Percentiles rank a stretch among this genome's conserved stretches.
Conservation (phyloP, 169 alveolate genomes). For the Plasmodium malariae region DNA sequence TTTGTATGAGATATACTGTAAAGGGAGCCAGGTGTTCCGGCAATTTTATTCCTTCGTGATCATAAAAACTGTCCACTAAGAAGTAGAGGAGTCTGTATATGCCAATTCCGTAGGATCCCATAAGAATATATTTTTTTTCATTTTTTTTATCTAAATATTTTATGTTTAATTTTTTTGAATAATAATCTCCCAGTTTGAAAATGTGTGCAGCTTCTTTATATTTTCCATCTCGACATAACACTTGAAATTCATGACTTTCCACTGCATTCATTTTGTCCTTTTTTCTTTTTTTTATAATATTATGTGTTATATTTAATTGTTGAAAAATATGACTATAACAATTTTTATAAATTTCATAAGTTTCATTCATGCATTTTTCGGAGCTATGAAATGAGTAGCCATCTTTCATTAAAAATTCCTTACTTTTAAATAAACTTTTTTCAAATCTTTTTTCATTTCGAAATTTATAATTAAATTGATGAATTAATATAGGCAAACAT, state of each 20-base stretch:
- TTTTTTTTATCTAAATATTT: slow-evolving; percentile 51
- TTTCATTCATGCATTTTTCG: slow-evolving; percentile 45
- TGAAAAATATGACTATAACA: slow-evolving; percentile 41
- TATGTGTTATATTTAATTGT: slow-evolving; percentile 23
- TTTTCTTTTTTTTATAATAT: slow-evolving; percentile 56
- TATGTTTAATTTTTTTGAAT: slow-evolving; percentile 32
- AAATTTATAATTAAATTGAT: slow-evolving; percentile 57
- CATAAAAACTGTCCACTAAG: slow-evolving; percentile 53
- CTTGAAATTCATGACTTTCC: slow-evolving; percentile 67
- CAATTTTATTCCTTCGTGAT: slow-evolving; percentile 37
- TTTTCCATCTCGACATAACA: slow-evolving; percentile 43
- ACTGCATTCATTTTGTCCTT: slow-evolving; percentile 66
- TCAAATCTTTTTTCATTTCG: slow-evolving; percentile 68
- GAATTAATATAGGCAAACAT: slow-evolving; percentile 40
- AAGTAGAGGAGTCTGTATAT: slow-evolving; percentile 41
- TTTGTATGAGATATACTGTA: slow-evolving; percentile 42
- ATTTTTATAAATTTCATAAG: slow-evolving; percentile 50
- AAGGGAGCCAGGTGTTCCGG: slow-evolving; percentile 55
- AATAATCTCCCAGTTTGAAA: slow-evolving; percentile 62
- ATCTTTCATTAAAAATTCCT: slow-evolving; percentile 69
- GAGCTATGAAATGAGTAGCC: slow-evolving; percentile 60
- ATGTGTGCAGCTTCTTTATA: slow-evolving; percentile 60
- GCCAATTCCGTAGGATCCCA: slow-evolving; percentile 74
- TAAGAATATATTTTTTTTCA: slow-evolving; percentile 48
- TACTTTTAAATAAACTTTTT: slow-evolving; percentile 55